Conservation (phyloP, 1,284 basidiomycete genomes). For the Ceratobasidium sp. region DNA sequence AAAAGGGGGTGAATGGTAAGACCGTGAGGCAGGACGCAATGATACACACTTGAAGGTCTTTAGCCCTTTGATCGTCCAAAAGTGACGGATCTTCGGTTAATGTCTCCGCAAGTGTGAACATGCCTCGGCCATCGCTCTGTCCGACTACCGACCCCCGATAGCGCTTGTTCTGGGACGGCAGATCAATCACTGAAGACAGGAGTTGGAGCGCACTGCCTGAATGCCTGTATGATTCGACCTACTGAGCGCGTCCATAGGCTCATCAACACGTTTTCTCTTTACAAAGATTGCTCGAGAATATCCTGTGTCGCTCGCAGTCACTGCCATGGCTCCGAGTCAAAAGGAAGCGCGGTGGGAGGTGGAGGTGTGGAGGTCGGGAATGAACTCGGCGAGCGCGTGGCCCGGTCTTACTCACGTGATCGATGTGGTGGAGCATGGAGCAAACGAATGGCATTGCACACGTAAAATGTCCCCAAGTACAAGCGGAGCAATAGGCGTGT, state of each 20-base stretch:
- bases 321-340: conserved; percentile 4
- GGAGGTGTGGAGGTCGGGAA: neutral
- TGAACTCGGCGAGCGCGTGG: conserved; percentile 1
- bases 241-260: conserved; percentile 35
- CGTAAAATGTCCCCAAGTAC: neutral
- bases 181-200: conserved; percentile 32
- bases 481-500: neutral
- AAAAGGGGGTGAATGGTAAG: neutral
- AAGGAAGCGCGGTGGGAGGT: neutral
- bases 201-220: conserved; percentile 33
- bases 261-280: conserved; percentile 38
- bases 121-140: conserved; percentile 1
- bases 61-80: conserved; percentile 29
- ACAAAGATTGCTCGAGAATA: conserved; percentile 41
- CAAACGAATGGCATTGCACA: neutral
- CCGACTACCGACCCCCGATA: conserved; percentile 18
- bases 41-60: conserved; percentile 26
- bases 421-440: neutral
- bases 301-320: conserved; percentile 1
- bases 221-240: conserved; percentile 1
- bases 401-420: conserved; percentile 10
- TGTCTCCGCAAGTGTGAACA: conserved; percentile 35
- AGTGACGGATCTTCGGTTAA: conserved; percentile 34
- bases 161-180: conserved; percentile 38
- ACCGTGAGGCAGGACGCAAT: conserved; percentile 1